A percentile compares a stretch with the other conserved stretches of the same genome.
Conservation (phyloP, 192 early-diverging fungal species). For the Coemansia umbellata region DNA sequence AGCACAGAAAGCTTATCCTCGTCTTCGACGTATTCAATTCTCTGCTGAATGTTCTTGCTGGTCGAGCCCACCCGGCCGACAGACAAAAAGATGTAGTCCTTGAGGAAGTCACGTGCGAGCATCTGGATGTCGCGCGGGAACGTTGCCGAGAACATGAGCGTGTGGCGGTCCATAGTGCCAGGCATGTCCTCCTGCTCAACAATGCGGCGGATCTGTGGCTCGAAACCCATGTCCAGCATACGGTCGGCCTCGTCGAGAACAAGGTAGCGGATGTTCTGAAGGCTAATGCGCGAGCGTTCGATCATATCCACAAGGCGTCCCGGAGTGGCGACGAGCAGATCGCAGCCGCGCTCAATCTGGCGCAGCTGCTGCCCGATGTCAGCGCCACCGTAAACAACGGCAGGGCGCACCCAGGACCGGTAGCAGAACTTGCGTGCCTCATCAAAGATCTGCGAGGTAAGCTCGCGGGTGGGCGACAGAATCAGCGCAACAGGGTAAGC, state of each 20-base stretch:
- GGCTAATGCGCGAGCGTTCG: slow-evolving; percentile 71
- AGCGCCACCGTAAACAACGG: slow-evolving; percentile 93
- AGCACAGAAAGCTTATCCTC: slow-evolving; percentile 88
- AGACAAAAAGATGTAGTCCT: slow-evolving; percentile 75
- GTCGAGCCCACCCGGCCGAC: slow-evolving; percentile 93
- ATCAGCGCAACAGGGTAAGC: slow-evolving; percentile 60
- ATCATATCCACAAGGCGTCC: slow-evolving; percentile 90
- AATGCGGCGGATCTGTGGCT: slow-evolving; percentile 85
- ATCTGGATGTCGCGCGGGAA: slow-evolving; percentile 90
- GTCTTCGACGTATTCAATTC: slow-evolving; percentile 89
- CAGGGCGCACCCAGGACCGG: slow-evolving; percentile 88
- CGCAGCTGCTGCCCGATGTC: slow-evolving; percentile 86
- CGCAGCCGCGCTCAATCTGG: slow-evolving; percentile 88
- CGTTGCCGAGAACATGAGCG: slow-evolving; percentile 98
- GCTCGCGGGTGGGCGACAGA: slow-evolving; percentile 74
- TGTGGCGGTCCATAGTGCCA: slow-evolving; percentile 69
- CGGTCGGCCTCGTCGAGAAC: slow-evolving; percentile 87
- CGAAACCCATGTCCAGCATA: slow-evolving; percentile 99
- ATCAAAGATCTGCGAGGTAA: slow-evolving; percentile 67
- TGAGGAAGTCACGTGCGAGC: slow-evolving; percentile 89
- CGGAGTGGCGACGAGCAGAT: slow-evolving; percentile 91
- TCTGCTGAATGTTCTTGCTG: slow-evolving; percentile 93
- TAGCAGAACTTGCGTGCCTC: slow-evolving; percentile 75
- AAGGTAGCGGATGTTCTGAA: slow-evolving; percentile 68
- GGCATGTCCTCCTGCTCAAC: slow-evolving; percentile 77